Evolutionary conservation across 116 monocot genomes (phyloP).

Genomic region (Iris pallida): DNA sequence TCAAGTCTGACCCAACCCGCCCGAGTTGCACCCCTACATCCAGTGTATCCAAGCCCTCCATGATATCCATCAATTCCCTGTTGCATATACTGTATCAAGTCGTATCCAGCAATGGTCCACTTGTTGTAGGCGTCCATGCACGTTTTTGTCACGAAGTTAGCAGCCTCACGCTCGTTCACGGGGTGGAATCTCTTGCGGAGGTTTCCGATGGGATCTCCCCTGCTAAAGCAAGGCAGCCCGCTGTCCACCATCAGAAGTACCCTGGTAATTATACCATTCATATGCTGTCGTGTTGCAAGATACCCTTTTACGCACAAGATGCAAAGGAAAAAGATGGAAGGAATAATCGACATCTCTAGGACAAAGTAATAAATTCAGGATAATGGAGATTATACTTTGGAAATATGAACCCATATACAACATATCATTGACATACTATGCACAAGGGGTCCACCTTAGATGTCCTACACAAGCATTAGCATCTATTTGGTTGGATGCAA

Average conservation of each 20-base stretch:
- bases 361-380: too few relatives aligned
- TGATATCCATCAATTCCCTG: slow-evolving; percentile 97
- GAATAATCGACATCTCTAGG: too few relatives aligned
- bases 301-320: slow-evolving; percentile 96
- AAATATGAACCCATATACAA: too few relatives aligned
- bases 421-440: too few relatives aligned
- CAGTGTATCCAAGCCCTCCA: too few relatives aligned
- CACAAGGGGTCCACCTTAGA: too few relatives aligned
- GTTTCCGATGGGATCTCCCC: slow-evolving; percentile 89
- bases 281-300: slow-evolving; percentile 74
- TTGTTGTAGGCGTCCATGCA: slow-evolving; percentile 97
- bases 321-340: slow-evolving; percentile 21
- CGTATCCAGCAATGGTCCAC: slow-evolving; percentile 97
- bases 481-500: too few relatives aligned
- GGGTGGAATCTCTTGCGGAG: slow-evolving; percentile 90
- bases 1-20: too few relatives aligned
- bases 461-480: too few relatives aligned
- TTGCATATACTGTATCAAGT: slow-evolving; percentile 94
- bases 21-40: too few relatives aligned
- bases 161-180: slow-evolving; percentile 94
- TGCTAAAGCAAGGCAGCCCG: slow-evolving; percentile 92
- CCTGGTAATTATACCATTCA: slow-evolving; percentile 80
- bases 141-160: slow-evolving; percentile 85
- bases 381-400: too few relatives aligned
- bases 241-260: slow-evolving; percentile 92